Evolutionary conservation across 179 eudicot species (phyloP), one percentile per base, ranked within the genome.

Genomic region (Heliamphora pulchella): DNA sequence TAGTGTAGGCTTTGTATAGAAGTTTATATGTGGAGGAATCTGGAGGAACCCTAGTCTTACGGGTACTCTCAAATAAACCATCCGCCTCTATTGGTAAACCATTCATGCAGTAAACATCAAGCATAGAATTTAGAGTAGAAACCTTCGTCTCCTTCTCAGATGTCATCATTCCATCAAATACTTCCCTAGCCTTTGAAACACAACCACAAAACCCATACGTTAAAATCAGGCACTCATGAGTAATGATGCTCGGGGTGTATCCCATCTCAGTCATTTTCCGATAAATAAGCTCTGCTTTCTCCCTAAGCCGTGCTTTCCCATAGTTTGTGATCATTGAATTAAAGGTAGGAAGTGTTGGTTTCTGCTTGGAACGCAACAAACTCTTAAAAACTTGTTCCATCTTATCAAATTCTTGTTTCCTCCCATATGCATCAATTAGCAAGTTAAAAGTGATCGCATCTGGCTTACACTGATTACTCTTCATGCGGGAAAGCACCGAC

Each of bases 381-480:
- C 96, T 92, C 91, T 87, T 92, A 75, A 87, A 92, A 4, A 96
- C 99, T 83, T 90, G 97, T 84, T 96, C 99, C 99, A 96, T 96
- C 87, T 96, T 96, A 67, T 90, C 97, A 68, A 96, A 94, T 73
- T 91, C 96, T 83, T 96, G 99, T 73, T 86, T 91, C 84, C 89
- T 94, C 44, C 99, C 99, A 86, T 94, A 96, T 4, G 98, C 89
- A 87, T 94, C 99, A 63, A 96, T 94, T 76, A 96, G 87, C 84
- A 92, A 77, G 80, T 96, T 96, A 55, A 89, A 94, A 71, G 96
- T 92, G 75, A 96, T 94, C 54, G 87, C 75, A 74, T 94, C 96
- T n/a, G 99, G 96, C 84, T 89, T 96, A 76, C 92, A 83, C 76
- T 90, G 92, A 77, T 84, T 81, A 81, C 86, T 89, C 83, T 89